A percentile compares a stretch with the other conserved stretches of the same genome.
phyloP scores from a whole-genome alignment of 1,284 basidiomycete species.

The Rhodofomes roseus region DNA sequence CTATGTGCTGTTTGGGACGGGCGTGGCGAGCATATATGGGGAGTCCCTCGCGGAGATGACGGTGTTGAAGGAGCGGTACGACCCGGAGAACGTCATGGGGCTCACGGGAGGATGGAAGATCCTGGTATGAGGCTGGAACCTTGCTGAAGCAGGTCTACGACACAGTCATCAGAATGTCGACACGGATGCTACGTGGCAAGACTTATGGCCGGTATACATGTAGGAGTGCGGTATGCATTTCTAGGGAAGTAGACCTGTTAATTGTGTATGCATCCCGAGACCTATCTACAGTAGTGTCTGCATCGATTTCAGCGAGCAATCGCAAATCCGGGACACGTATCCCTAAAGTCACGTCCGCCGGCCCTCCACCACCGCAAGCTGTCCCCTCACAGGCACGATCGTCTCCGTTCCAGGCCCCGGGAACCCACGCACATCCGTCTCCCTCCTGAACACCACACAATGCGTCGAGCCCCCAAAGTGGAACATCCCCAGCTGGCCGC shows the following conservation, averaged over 20 bases:
- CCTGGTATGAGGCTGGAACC: neutral
- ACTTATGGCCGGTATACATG: too few species aligned
- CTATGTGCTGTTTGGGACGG: conserved; percentile 8
- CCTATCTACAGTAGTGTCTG: too few species aligned
- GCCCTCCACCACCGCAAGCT: neutral
- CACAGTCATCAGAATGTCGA: too few species aligned
- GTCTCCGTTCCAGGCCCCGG: neutral
- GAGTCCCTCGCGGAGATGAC: conserved; percentile 5
- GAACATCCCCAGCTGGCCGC: conserved; percentile 48
- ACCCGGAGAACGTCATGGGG: conserved; percentile 15
- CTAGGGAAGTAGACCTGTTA: too few species aligned
- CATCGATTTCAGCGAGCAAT: too few species aligned
- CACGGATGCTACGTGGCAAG: too few species aligned
- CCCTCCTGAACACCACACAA: conserved; percentile 34
- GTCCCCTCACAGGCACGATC: neutral
- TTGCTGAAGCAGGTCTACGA: too few species aligned
- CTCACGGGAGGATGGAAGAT: conserved; percentile 17
- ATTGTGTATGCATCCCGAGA: too few species aligned
- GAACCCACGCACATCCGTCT: neutral
- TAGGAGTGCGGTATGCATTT: too few species aligned
- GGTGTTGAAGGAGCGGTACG: conserved; percentile 9
- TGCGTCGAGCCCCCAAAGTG: conserved; percentile 50
- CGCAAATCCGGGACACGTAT: neutral
- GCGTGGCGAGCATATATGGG: conserved; percentile 12
- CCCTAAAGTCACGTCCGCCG: neutral